Conservation (phyloP, 805 yeast genomes). For the Myxozyma melibiosi region DNA sequence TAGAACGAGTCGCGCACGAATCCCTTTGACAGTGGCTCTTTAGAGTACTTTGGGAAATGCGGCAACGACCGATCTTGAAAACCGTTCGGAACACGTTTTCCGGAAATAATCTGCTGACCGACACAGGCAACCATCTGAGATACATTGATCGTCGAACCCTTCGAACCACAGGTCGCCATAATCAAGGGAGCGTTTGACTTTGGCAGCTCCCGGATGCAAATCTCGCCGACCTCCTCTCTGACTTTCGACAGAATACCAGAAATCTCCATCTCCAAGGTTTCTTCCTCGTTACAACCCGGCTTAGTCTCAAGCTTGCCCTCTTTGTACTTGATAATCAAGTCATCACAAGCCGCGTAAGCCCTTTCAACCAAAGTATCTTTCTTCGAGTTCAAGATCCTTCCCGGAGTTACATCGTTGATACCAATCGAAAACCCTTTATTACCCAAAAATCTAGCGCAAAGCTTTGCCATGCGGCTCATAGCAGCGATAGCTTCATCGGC, state of each 20-base stretch:
- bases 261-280: conserved; percentile 95
- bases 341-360: conserved; percentile 91
- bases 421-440: conserved; percentile 97
- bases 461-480: conserved; percentile 99
- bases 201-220: conserved; percentile 89
- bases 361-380: conserved; percentile 88
- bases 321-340: conserved; percentile 73
- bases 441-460: conserved; percentile 93
- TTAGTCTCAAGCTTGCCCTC: conserved; percentile 93
- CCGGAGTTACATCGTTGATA: conserved; percentile 96
- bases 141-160: conserved; percentile 96
- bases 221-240: conserved; percentile 98
- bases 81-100: conserved; percentile 99
- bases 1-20: conserved; percentile 95
- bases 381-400: conserved; percentile 66
- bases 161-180: conserved; percentile 99
- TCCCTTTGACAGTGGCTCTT: conserved; percentile 97
- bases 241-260: conserved; percentile 95
- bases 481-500: conserved; percentile 93
- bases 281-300: conserved; percentile 99
- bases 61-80: conserved; percentile 98
- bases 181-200: conserved; percentile 92
- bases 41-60: conserved; percentile 92
- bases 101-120: conserved; percentile 98
- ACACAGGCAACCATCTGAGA: conserved; percentile 99